Evolutionary conservation across 306 rosid genomes (phyloP), one percentile per base, ranked within the genome.

Genomic region (Chamaecrista fasciculata): DNA sequence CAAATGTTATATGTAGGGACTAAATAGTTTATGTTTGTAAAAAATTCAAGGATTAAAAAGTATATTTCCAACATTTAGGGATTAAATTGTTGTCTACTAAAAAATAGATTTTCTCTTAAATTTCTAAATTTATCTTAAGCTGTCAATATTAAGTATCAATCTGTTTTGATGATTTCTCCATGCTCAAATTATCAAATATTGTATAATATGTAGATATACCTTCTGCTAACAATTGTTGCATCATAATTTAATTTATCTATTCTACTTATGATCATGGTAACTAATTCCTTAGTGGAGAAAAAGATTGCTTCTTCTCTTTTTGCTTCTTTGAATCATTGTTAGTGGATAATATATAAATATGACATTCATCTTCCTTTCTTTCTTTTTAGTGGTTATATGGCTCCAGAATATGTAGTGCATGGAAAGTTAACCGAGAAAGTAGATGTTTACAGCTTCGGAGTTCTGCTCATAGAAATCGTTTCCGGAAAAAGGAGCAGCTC

Each of bases 301-400:
- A 26, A 5, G 49, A n/a, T n/a, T n/a, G 40, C 39, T 50, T 49
- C 49, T 33, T 55, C 51, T 20, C 51, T 43, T 9, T 28, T 28
- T 20, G 21, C 21, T 21, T 40, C 42, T 39, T 39, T 11, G 37
- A 21, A 31, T 31, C 60, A 21, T 2, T 66, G 16, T 12, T n/a
- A n/a, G n/a, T n/a, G n/a, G n/a, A n/a, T n/a, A n/a, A n/a, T n/a
- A n/a, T n/a, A n/a, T n/a, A n/a, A n/a, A n/a, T n/a, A n/a, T n/a
- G n/a, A n/a, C n/a, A n/a, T n/a, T n/a, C n/a, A n/a, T n/a, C n/a
- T n/a, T n/a, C n/a, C n/a, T n/a, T n/a, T n/a, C n/a, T n/a, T n/a
- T n/a, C n/a, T n/a, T n/a, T 37, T 9, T 52, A 90, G 96, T 31
- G 96, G 96, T 59, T 90, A 90, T 33, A 87, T 90, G 89, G 96